Evolutionary conservation across 805 yeast species (phyloP), one percentile per base, ranked within the genome.

Genomic region (Alloascoidea africana): DNA sequence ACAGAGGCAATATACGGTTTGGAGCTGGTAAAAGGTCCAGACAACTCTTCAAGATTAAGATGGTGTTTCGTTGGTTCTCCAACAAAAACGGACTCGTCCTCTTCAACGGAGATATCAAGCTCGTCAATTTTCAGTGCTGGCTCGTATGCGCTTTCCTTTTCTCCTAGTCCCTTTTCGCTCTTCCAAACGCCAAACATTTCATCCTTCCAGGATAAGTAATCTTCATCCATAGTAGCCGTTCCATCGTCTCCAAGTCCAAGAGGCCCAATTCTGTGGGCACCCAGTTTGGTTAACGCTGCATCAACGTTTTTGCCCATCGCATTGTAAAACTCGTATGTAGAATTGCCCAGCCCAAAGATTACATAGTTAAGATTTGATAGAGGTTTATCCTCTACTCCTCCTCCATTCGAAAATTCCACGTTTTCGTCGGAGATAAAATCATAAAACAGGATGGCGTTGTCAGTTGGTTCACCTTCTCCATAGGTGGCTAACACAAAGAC

Each of bases 391-490:
- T 17, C 17, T 8, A 15, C 13, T 14, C 27, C 65, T 14, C 65
- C 66, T 16, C 67, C 72, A 37, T 64, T 66, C 35, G 63, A 52
- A 8, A 46, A 36, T n/a, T 67, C 68, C 44, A 81, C 60, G 52
- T 62, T 74, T 37, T 73, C 76, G 49, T 72, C 72, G 52, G 80
- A 79, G 15, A 71, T 73, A 17, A 68, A 18, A 8, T 38, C 34
- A 44, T 45, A 46, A 14, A 47, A 35, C 18, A n/a, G 18, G 14
- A 34, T 62, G 8, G 89, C 80, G 45, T 80, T 76, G 52, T 79
- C 87, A 5, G 94, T 84, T 45, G 86, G 85, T 53, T 81, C 94
- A 52, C 94, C 94, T 56, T 81, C 91, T 47, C 94, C 94, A 46
- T 83, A 82, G 3, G 93, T 80, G 15, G 93, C 79, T 50, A 80